These are phyloP conservation scores for Pythium scleroteichum DNA, from an alignment of 352 stramenopile species.

Conservation along the genomic window DNA sequence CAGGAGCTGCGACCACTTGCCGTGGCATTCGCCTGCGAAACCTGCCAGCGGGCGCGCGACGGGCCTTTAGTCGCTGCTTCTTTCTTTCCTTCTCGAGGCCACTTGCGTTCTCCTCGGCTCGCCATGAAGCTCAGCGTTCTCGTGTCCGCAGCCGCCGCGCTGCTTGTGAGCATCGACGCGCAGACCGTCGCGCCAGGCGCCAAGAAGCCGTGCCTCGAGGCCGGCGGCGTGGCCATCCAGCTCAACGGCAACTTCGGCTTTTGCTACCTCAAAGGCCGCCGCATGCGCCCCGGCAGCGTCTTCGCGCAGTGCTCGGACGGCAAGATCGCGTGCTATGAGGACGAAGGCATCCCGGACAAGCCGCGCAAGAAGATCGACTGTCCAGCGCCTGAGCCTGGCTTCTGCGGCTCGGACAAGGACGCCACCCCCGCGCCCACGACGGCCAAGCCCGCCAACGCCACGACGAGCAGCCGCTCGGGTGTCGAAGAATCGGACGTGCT, in stretches of 20 bases:
- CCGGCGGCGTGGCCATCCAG: slow-evolving; percentile 34
- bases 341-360: slow-evolving; percentile 50
- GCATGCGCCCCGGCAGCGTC: slow-evolving; percentile 41
- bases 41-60: too few species aligned
- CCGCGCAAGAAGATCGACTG: slow-evolving; percentile 29
- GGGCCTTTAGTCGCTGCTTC: too few species aligned
- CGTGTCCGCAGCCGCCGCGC: background rate
- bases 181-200: slow-evolving; percentile 18
- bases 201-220: slow-evolving; percentile 35
- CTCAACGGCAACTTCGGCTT: slow-evolving; percentile 42
- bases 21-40: too few species aligned
- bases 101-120: background rate
- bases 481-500: slow-evolving; percentile 7
- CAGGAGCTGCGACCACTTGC: too few species aligned
- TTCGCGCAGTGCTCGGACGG: slow-evolving; percentile 44
- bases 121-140: slow-evolving; percentile 8
- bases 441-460: slow-evolving; percentile 4
- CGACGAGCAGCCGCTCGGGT: background rate
- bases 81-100: too few species aligned
- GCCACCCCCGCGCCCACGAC: slow-evolving; percentile 17
- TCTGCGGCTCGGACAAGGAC: slow-evolving; percentile 30
- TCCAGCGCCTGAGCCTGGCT: slow-evolving; percentile 35
- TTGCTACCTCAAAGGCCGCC: slow-evolving; percentile 49
- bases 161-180: background rate
- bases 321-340: slow-evolving; percentile 35